A percentile compares a stretch with the other conserved stretches of the same genome.
Conservation (phyloP, 805 yeast species). For the Wickerhamomyces strasburgensis region DNA sequence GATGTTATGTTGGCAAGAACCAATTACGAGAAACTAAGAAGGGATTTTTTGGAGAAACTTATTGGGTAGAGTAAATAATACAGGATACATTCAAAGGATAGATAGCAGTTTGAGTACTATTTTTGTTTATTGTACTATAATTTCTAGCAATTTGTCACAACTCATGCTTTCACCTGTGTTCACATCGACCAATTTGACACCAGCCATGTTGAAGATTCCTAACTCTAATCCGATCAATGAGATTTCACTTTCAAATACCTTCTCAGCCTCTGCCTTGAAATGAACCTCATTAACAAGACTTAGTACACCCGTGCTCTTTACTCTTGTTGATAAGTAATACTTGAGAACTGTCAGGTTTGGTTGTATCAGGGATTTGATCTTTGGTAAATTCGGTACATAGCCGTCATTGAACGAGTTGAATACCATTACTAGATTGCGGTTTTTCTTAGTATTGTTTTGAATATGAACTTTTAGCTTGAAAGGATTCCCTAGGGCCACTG, state of each 20-base stretch:
- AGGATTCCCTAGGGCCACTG: slow-evolving; percentile 53
- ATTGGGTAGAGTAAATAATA: slow-evolving; percentile 12
- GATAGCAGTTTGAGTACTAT: too few species aligned
- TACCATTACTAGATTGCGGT: slow-evolving; percentile 48
- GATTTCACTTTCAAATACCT: slow-evolving; percentile 60
- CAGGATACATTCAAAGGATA: not conserved
- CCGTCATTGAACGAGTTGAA: slow-evolving; percentile 18
- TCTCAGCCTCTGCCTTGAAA: slow-evolving; percentile 47
- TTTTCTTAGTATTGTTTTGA: slow-evolving; percentile 50
- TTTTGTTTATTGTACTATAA: slow-evolving; percentile 42
- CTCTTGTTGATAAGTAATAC: slow-evolving; percentile 33
- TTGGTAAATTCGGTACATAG: slow-evolving; percentile 22
- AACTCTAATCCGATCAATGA: slow-evolving; percentile 54
- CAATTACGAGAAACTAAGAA: slow-evolving; percentile 27
- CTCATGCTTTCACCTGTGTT: slow-evolving; percentile 62
- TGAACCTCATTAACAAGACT: slow-evolving; percentile 62
- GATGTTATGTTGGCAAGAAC: slow-evolving; percentile 21
- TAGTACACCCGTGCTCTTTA: slow-evolving; percentile 51
- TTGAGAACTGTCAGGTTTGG: slow-evolving; percentile 25
- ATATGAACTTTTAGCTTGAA: slow-evolving; percentile 64
- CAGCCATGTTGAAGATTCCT: slow-evolving; percentile 62
- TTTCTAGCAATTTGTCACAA: slow-evolving; percentile 66
- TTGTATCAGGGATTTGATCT: slow-evolving; percentile 19
- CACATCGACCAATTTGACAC: slow-evolving; percentile 60
- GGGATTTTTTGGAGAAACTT: slow-evolving; percentile 27